phyloP scores from a whole-genome alignment of 192 early-diverging fungal genomes.

The Linderina pennispora region DNA sequence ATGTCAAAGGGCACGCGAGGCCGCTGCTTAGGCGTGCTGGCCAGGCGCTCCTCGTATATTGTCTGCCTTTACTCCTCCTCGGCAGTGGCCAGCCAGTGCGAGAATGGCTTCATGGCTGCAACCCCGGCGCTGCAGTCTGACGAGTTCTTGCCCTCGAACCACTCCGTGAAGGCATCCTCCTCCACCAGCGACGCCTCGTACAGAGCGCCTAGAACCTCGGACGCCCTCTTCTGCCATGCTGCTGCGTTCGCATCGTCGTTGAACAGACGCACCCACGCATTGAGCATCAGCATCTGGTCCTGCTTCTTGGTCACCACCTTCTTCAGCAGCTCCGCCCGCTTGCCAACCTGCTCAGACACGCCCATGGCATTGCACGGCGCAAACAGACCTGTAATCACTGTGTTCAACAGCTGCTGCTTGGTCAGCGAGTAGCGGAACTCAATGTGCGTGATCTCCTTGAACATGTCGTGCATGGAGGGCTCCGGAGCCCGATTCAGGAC shows the following conservation, averaged over 20 bases:
- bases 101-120: constrained; percentile 63
- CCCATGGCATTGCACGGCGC: constrained; percentile 15
- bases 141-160: constrained; percentile 49
- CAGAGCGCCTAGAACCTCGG: constrained; percentile 58
- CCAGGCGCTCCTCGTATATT: no score
- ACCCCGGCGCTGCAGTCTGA: constrained; percentile 32
- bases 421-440: constrained; percentile 79
- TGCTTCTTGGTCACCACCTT: constrained; percentile 27
- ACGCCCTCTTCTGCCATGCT: constrained; percentile 49
- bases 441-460: constrained; percentile 76
- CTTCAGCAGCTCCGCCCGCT: constrained; percentile 20
- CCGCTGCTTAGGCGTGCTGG: no score
- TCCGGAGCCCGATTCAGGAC: constrained; percentile 6
- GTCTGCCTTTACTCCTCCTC: constrained; percentile 63
- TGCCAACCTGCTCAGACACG: constrained; percentile 11
- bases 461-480: constrained; percentile 46
- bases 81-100: constrained; percentile 73
- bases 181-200: constrained; percentile 75
- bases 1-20: no score
- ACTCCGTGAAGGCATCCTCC: constrained; percentile 68
- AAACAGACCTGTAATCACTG: constrained; percentile 56
- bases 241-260: constrained; percentile 17
- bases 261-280: constrained; percentile 38
- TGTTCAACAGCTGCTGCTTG: constrained; percentile 69
- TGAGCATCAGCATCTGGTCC: constrained; percentile 42